Base-by-base conservation (phyloP, 1,139 yeast species). In the Lodderomyces jiufengensis region DNA sequence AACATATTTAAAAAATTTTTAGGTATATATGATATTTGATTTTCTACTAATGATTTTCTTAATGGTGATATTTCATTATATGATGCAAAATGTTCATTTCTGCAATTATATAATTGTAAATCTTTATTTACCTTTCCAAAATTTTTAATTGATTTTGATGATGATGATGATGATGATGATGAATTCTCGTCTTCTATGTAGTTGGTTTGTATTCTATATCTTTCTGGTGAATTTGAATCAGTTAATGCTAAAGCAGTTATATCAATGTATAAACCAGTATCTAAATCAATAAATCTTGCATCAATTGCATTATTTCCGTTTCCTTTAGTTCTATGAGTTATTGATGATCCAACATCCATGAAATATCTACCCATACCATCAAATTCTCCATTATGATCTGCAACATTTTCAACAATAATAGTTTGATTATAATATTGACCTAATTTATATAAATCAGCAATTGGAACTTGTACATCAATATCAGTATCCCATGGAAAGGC, bases 211-310 rank as follows among this genome's bases (percentile, higher is more conserved):
- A 18, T 18, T 18, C 20, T 18, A 20, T 36, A 70, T 31, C 70
- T 50, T 3, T 37, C 40, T 1, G 74, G 71, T 4, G 71, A 45
- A 12, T 50, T 52, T 0, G 67, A 56, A 28, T 61, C 59, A 22
- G 70, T 58, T 13, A 68, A 43, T 15, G 78, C 68, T 33, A 78
- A 53, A 0, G 75, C 83, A 2, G 83, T 78, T 20, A 78, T 73
- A 57, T 85, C 95, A 39, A 86, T 74, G 53, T 81, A 86, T 37
- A 80, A 56, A 1, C 95, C 95, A 10, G 84, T 74, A 43, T 81
- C 84, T 8, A 80, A 66, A 55, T 86, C 95, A 40, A 86, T 76
- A 50, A 85, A 84, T 39, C 95, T 68, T 1, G 90, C 95, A 61
- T 86, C 95, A 42, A 86, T 85, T 42, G 82, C 79, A 55, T 85